Evolutionary conservation across 108 stramenopile species (phyloP).

Genomic region (Asterionellopsis glacialis): DNA sequence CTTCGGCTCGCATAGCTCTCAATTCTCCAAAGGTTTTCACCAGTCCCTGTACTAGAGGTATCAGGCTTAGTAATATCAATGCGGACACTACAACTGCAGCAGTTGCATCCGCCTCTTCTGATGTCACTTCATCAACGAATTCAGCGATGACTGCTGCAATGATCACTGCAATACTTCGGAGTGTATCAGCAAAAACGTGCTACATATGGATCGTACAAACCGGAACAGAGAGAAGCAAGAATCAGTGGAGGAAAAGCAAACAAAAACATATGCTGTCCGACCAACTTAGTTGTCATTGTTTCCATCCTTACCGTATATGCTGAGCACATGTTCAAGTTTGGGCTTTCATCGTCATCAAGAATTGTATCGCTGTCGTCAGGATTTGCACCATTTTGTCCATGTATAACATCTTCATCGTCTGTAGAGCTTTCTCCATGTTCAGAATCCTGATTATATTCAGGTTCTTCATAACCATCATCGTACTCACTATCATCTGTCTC

Average conservation of each 20-base stretch:
- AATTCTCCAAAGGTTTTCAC: constrained; percentile 34
- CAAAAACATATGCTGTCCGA: no score
- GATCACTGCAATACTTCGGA: constrained; percentile 71
- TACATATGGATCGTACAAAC: constrained; percentile 7
- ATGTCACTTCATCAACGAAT: constrained; percentile 35
- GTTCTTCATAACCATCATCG: neutral
- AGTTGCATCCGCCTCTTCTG: constrained; percentile 58
- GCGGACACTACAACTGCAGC: constrained; percentile 72
- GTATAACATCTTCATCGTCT: neutral
- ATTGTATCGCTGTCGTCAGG: constrained; percentile 1
- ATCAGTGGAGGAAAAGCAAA: no score
- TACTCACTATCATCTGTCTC: neutral
- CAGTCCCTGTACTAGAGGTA: constrained; percentile 60
- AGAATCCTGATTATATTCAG: neutral
- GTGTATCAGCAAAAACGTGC: constrained; percentile 83
- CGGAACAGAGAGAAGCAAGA: neutral
- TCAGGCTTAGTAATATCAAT: constrained; percentile 53
- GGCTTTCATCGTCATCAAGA: constrained; percentile 15
- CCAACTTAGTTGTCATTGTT: neutral
- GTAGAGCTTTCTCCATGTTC: neutral
- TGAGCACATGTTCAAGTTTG: constrained; percentile 79
- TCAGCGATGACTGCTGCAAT: constrained; percentile 53
- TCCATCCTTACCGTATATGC: constrained; percentile 68
- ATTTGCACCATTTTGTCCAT: constrained; percentile 13
- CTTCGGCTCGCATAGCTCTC: constrained; percentile 17